phyloP scores from a whole-genome alignment of 768 basidiomycete species.

The Rhodotorula sphaerocarpa region DNA sequence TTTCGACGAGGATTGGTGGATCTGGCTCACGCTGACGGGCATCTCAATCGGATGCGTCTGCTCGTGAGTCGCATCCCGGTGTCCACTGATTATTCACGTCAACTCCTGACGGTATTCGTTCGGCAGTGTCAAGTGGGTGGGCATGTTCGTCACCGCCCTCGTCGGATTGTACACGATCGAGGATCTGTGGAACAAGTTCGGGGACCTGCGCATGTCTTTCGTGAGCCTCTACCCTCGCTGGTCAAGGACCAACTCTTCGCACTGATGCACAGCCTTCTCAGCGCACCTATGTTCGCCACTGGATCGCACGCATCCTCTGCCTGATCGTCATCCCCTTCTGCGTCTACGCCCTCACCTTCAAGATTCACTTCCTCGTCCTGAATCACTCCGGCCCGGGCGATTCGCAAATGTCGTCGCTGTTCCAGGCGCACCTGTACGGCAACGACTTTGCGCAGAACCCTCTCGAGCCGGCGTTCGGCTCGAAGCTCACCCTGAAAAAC shows the following conservation, averaged over 20 bases:
- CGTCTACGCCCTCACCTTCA: constrained; percentile 90
- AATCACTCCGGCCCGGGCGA: constrained; percentile 94
- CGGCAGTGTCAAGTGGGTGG: constrained; percentile 84
- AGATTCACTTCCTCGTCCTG: constrained; percentile 87
- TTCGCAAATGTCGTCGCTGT: constrained; percentile 95
- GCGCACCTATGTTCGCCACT: constrained; percentile 82
- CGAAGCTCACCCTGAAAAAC: constrained; percentile 86
- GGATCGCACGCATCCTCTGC: constrained; percentile 74
- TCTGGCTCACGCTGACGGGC: constrained; percentile 90
- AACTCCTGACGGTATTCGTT: not conserved
- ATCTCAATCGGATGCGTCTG: constrained; percentile 89
- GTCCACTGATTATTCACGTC: not conserved
- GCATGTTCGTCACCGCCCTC: constrained; percentile 85
- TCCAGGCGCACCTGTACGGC: constrained; percentile 90
- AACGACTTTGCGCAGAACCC: constrained; percentile 91
- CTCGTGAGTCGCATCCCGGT: constrained; percentile 51
- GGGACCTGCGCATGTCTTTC: constrained; percentile 80
- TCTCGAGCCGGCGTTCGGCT: constrained; percentile 82
- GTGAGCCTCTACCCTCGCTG: constrained; percentile 45
- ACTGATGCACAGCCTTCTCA: constrained; percentile 40
- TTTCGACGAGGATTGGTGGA: constrained; percentile 95
- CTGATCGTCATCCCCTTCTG: constrained; percentile 82
- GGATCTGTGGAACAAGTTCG: constrained; percentile 97
- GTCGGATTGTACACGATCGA: constrained; percentile 95
- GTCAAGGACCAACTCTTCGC: not conserved